These are phyloP conservation scores for Coprinopsis marcescibilis DNA, from an alignment of 768 basidiomycete genomes.

Conservation along the genomic window DNA sequence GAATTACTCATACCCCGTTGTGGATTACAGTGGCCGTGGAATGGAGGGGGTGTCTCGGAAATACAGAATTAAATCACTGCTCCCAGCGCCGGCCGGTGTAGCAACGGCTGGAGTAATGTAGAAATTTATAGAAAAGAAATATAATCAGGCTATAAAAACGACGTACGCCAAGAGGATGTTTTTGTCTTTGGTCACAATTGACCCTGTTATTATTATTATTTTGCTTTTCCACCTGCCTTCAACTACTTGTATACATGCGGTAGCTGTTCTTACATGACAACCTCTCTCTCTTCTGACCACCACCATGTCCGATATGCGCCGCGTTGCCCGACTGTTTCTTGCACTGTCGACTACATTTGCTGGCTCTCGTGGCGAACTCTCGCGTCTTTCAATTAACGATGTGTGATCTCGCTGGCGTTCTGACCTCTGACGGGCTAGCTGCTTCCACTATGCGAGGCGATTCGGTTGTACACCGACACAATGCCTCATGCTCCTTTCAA, in stretches of 20 bases:
- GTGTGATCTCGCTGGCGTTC: too few species aligned
- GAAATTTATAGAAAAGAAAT: background rate
- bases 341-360: too few species aligned
- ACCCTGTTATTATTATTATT: background rate
- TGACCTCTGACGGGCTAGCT: too few species aligned
- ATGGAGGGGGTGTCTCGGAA: background rate
- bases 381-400: too few species aligned
- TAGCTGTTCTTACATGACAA: background rate
- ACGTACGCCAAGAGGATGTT: background rate
- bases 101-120: background rate
- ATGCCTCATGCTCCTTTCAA: too few species aligned
- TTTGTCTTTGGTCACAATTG: conserved; percentile 7
- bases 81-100: too few species aligned
- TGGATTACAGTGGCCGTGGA: too few species aligned
- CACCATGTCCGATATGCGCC: background rate
- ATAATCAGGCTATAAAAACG: background rate
- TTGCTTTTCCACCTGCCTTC: background rate
- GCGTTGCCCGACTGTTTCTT: too few species aligned
- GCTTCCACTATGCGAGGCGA: too few species aligned
- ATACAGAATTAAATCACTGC: background rate
- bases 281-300: background rate
- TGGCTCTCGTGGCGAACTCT: too few species aligned
- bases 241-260: background rate
- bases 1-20: too few species aligned
- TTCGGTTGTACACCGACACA: too few species aligned